A percentile compares a stretch with the other conserved stretches of the same genome.
Conservation (phyloP, 2,329 filamentous ascomycete genomes). For the Neofusicoccum ribis region DNA sequence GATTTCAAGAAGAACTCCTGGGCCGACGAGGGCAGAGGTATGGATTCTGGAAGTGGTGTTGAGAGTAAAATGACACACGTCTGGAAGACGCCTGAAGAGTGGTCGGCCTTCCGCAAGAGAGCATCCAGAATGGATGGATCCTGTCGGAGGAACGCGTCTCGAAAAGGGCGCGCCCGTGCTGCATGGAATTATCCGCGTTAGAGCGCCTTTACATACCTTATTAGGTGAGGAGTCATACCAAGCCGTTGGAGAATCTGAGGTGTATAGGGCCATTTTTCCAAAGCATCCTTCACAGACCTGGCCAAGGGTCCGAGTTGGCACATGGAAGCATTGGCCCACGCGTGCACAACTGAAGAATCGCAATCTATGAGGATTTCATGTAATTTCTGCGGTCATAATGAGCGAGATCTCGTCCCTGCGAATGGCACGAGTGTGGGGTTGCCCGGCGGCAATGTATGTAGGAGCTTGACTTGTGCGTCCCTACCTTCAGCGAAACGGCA, state of each 20-base stretch:
- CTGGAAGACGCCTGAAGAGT: background rate
- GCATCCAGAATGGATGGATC: slow-evolving; percentile 34
- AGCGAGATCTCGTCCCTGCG: background rate
- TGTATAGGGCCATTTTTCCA: slow-evolving; percentile 54
- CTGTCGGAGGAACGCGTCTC: slow-evolving; percentile 31
- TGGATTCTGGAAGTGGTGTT: slow-evolving; percentile 30
- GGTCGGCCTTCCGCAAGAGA: slow-evolving; percentile 32
- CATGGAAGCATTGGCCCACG: slow-evolving; percentile 49
- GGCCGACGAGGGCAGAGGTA: slow-evolving; percentile 35
- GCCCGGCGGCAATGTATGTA: slow-evolving; percentile 29
- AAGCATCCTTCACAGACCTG: slow-evolving; percentile 48
- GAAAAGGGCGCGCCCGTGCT: slow-evolving; percentile 25
- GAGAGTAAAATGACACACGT: slow-evolving; percentile 37
- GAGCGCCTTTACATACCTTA: too few species aligned
- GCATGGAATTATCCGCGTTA: background rate
- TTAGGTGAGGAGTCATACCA: slow-evolving; percentile 36
- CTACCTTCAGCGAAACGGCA: slow-evolving; percentile 52
- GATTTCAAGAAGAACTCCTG: slow-evolving; percentile 36
- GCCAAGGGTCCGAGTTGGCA: slow-evolving; percentile 40
- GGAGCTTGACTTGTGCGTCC: background rate
- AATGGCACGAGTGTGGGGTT: background rate
- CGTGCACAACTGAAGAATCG: slow-evolving; percentile 38
- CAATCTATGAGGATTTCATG: slow-evolving; percentile 36
- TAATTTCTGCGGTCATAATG: slow-evolving; percentile 32
- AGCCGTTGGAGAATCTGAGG: slow-evolving; percentile 52